Percentiles rank a stretch among this genome's conserved stretches.
Conservation (phyloP, 306 rosid genomes). For the Begonia loranthoides region DNA sequence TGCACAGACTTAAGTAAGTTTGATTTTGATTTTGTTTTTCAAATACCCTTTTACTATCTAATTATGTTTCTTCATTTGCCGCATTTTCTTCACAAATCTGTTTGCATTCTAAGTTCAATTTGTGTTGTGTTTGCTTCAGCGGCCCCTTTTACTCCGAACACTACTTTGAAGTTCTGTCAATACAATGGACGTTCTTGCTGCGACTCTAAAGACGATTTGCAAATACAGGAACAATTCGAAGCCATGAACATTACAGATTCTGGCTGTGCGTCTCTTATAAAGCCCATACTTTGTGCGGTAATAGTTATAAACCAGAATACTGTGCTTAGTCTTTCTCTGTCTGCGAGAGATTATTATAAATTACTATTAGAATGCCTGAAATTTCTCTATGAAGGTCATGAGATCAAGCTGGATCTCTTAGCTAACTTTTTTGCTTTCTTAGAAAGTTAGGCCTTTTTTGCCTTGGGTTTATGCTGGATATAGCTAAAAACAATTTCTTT, state of each 20-base stretch:
- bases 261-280: constrained; percentile 57
- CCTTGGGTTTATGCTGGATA: too few species aligned
- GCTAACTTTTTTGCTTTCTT: too few species aligned
- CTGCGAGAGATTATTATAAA: neutral
- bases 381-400: too few species aligned
- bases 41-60: constrained; percentile 4
- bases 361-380: too few species aligned
- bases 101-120: constrained; percentile 7
- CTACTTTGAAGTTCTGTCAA: constrained; percentile 55
- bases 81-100: neutral
- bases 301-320: constrained; percentile 9
- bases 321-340: neutral
- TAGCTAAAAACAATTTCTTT: too few species aligned
- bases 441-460: too few species aligned
- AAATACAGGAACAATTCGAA: constrained; percentile 46
- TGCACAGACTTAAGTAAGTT: constrained; percentile 75
- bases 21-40: constrained; percentile 1
- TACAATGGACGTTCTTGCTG: constrained; percentile 79
- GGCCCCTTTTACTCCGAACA: constrained; percentile 41
- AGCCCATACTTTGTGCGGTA: constrained; percentile 82
- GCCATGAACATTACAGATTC: constrained; percentile 52
- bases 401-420: too few species aligned
- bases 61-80: constrained; percentile 3
- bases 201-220: constrained; percentile 56
- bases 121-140: constrained; percentile 28